These are phyloP conservation scores for Acer saccharum DNA, from an alignment of 345 rosid genomes.

Conservation along the genomic window DNA sequence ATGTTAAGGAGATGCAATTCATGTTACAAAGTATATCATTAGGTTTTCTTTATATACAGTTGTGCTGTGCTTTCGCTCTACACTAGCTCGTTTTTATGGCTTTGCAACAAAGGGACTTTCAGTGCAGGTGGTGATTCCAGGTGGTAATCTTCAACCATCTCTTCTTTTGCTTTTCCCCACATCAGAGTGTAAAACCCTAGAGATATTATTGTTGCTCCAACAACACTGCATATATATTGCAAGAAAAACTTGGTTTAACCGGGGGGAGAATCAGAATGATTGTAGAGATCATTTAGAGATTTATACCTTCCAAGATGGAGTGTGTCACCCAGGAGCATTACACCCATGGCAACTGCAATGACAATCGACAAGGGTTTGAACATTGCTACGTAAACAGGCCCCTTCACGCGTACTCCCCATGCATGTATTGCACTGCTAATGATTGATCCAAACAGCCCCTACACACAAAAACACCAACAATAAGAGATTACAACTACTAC, in stretches of 20 bases:
- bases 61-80: slow-evolving; percentile 7
- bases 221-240: slow-evolving; percentile 39
- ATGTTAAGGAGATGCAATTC: background rate
- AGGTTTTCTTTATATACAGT: background rate
- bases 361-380: slow-evolving; percentile 79
- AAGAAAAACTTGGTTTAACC: background rate
- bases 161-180: slow-evolving; percentile 88
- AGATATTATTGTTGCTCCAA: slow-evolving; percentile 72
- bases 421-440: slow-evolving; percentile 57
- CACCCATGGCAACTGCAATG: slow-evolving; percentile 73
- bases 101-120: slow-evolving; percentile 60
- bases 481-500: background rate
- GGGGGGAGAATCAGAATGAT: too few species aligned
- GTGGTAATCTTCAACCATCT: slow-evolving; percentile 35
- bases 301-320: slow-evolving; percentile 66
- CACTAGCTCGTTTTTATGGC: slow-evolving; percentile 45
- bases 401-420: slow-evolving; percentile 67
- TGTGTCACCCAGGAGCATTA: slow-evolving; percentile 65
- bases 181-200: slow-evolving; percentile 74
- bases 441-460: slow-evolving; percentile 72
- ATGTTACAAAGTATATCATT: background rate
- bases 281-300: background rate
- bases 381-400: slow-evolving; percentile 78
- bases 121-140: slow-evolving; percentile 5
- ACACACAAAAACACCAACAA: slow-evolving; percentile 17